These are phyloP conservation scores for Protomyces inundatus DNA, from an alignment of 1,139 yeast genomes.

Conservation along the genomic window DNA sequence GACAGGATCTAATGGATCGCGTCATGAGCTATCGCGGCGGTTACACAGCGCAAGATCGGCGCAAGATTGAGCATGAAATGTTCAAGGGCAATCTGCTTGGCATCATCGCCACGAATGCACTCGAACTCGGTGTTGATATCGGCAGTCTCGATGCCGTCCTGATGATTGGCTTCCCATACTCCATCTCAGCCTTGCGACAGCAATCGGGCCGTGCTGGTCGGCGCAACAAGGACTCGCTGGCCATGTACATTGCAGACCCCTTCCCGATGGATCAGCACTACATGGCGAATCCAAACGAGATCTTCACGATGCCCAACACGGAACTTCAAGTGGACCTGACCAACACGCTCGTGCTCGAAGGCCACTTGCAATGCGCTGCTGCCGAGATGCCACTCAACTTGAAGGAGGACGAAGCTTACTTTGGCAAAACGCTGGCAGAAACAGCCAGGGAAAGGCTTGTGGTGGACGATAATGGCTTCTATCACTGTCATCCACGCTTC, in stretches of 20 bases:
- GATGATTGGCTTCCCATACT: constrained; percentile 85
- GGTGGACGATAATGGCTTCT: constrained; percentile 47
- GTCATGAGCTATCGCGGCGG: constrained; percentile 96
- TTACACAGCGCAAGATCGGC: constrained; percentile 74
- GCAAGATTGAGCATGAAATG: constrained; percentile 84
- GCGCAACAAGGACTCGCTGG: constrained; percentile 67
- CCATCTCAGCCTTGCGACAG: constrained; percentile 82
- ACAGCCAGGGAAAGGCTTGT: constrained; percentile 20
- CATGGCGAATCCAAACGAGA: constrained; percentile 60
- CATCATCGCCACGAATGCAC: constrained; percentile 87
- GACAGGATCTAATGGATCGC: constrained; percentile 50
- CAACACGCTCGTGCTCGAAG: constrained; percentile 58
- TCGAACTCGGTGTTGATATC: constrained; percentile 91
- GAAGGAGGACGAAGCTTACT: constrained; percentile 53
- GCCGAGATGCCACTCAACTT: constrained; percentile 64
- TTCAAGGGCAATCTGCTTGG: constrained; percentile 79
- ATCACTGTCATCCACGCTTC: constrained; percentile 57
- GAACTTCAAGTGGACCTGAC: constrained; percentile 51
- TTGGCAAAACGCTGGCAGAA: constrained; percentile 37
- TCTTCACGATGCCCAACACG: constrained; percentile 46
- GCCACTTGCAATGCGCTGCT: constrained; percentile 92
- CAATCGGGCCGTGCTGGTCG: constrained; percentile 97
- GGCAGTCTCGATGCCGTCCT: constrained; percentile 87
- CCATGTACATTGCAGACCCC: constrained; percentile 75
- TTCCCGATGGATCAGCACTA: constrained; percentile 85